These are phyloP conservation scores for Eucalyptus caleyi DNA, from an alignment of 345 rosid genomes.

Conservation along the genomic window DNA sequence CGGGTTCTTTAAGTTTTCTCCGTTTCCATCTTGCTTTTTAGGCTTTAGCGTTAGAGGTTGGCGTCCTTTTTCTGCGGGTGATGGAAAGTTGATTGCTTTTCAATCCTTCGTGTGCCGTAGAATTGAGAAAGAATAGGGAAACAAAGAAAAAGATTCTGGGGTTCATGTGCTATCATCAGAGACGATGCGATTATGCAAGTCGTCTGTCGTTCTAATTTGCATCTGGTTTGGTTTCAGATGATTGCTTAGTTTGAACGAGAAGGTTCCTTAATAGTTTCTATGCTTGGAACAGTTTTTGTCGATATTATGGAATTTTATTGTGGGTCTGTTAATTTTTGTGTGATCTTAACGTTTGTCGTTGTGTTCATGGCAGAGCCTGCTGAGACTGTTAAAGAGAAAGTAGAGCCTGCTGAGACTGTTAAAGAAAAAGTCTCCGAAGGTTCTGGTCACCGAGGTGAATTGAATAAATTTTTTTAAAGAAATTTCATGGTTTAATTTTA, in stretches of 20 bases:
- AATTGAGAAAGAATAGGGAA: not conserved
- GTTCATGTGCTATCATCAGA: not conserved
- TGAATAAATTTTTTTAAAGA: not conserved
- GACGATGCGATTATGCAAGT: not conserved
- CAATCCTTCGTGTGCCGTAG: not conserved
- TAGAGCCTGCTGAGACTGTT: conserved; percentile 24
- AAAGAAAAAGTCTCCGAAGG: conserved; percentile 27
- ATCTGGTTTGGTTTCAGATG: not conserved
- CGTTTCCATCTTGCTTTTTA: not conserved
- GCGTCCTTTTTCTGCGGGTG: not conserved
- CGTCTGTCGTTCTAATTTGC: not conserved
- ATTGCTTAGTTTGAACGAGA: not conserved
- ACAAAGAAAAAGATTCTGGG: not conserved
- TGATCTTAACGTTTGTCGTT: not conserved
- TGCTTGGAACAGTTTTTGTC: not conserved
- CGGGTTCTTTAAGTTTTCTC: not conserved
- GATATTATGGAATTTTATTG: not conserved
- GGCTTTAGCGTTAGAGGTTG: not conserved
- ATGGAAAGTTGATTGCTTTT: not conserved
- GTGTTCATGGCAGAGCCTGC: conserved; percentile 17
- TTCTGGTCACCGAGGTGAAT: conserved; percentile 45
- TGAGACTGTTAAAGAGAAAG: conserved; percentile 25
- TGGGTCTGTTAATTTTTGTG: not conserved
- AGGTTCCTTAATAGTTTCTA: not conserved
- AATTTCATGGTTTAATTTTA: not conserved